Percentiles rank a stretch among this genome's conserved stretches.
Evolutionary conservation across 2,329 filamentous ascomycete genomes (phyloP).

Genomic region (Colletotrichum filicis): DNA sequence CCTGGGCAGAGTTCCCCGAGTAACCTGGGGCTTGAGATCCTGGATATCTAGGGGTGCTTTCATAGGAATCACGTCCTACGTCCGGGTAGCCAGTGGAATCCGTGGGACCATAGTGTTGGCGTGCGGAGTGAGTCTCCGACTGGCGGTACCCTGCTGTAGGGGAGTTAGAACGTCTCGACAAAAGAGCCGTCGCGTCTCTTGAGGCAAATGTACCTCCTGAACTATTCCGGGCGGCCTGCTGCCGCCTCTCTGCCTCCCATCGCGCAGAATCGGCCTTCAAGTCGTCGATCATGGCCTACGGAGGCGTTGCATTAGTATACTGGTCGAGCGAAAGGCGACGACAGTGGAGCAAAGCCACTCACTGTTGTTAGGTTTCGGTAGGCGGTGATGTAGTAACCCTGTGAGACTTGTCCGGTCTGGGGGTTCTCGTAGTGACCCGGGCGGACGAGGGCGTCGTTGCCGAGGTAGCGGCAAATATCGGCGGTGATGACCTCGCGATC

Average conservation of each 20-base stretch:
- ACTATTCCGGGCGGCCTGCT: conserved; percentile 63
- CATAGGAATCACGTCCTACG: conserved; percentile 51
- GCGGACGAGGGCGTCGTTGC: conserved; percentile 83
- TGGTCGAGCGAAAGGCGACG: neutral
- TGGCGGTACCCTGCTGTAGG: conserved; percentile 67
- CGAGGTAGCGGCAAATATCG: conserved; percentile 86
- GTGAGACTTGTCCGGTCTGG: conserved; percentile 67
- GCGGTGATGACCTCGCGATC: conserved; percentile 86
- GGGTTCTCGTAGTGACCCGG: conserved; percentile 77
- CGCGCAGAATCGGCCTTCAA: conserved; percentile 70
- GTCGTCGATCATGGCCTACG: conserved; percentile 72
- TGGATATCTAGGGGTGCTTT: conserved; percentile 59
- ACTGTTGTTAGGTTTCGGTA: conserved; percentile 84
- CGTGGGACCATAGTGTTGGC: conserved; percentile 59
- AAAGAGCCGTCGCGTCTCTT: conserved; percentile 59
- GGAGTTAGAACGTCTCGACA: conserved; percentile 69
- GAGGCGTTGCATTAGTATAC: conserved; percentile 2
- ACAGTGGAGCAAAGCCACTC: conserved; percentile 48
- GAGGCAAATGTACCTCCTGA: conserved; percentile 69
- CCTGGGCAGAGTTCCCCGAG: conserved; percentile 53
- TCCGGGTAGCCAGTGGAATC: conserved; percentile 43
- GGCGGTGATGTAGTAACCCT: conserved; percentile 82
- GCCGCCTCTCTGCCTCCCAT: conserved; percentile 70
- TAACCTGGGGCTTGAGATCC: conserved; percentile 62
- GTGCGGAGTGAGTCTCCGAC: conserved; percentile 59